Evolutionary conservation across 352 stramenopile species (phyloP).

Genomic region (Globisporangium okanoganense): DNA sequence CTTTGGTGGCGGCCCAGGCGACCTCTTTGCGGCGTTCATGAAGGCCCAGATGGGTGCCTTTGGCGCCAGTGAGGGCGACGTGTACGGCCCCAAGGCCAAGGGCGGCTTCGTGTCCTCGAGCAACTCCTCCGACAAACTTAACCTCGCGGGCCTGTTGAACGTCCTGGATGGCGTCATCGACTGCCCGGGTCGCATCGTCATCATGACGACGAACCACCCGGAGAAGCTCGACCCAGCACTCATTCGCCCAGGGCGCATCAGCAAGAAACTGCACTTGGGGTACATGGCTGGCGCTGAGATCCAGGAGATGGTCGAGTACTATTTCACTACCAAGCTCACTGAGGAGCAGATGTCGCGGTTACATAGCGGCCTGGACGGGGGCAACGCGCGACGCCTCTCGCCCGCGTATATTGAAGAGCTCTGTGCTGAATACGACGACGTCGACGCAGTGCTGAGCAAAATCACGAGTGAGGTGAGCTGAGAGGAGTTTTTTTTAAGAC

Average conservation of each 20-base stretch:
- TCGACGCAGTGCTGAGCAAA: constrained; percentile 7
- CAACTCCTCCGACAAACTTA: constrained; percentile 36
- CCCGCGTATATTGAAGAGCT: constrained; percentile 10
- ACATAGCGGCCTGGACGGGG: not conserved
- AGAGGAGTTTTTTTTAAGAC: too few species aligned
- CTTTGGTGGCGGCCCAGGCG: not conserved
- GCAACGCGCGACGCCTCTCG: not conserved
- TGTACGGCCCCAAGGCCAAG: not conserved
- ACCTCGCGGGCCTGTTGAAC: constrained; percentile 71
- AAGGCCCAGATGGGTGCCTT: not conserved
- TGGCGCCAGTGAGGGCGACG: not conserved
- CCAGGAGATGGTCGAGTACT: constrained; percentile 58
- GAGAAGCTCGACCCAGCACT: constrained; percentile 86
- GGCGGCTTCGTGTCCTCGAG: constrained; percentile 4
- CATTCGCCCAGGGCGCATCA: constrained; percentile 83
- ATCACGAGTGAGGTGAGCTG: not conserved
- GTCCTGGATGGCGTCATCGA: constrained; percentile 84
- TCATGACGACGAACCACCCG: constrained; percentile 90
- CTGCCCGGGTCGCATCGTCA: constrained; percentile 69
- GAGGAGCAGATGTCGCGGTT: constrained; percentile 12
- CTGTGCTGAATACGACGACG: constrained; percentile 12
- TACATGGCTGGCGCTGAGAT: constrained; percentile 45
- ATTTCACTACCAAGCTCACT: constrained; percentile 31
- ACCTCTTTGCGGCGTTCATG: constrained; percentile 2
- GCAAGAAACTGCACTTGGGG: constrained; percentile 70